Base-by-base conservation (phyloP, 805 yeast species). In the Cyberlindnera bimundalis region DNA sequence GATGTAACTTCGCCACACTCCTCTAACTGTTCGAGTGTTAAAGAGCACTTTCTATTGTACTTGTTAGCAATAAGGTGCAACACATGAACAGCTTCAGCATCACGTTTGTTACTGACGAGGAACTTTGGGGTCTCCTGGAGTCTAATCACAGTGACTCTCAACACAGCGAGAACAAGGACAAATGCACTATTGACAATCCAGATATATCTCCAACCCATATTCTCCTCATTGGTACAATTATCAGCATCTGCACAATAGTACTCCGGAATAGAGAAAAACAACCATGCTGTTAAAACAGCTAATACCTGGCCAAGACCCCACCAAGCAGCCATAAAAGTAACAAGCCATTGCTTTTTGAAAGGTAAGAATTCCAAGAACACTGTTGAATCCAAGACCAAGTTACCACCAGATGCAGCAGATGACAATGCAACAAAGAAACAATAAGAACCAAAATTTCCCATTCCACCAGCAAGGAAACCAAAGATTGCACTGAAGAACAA, bases 291-390 rank as follows among this genome's bases (percentile, higher is more conserved):
- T 21, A 73, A 52, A 20, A 62, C 65, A 5, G 76, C 71, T 27
- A 75, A 59, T 4, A 76, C 67, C 50, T 76, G 80, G 25, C 81
- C 81, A 25, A 76, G 59, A 27, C 78, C 73, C 82, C 81, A 76
- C 72, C 68, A 77, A 23, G 68, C 61, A 26, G 78, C 74, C 61
- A 75, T 67, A 27, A 71, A 62, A 2, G 79, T 73, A 31, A 69
- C 66, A 43, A 75, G 52, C 66, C 68, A 74, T 48, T 74, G 78
- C 48, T 72, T 57, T 35, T 63, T 68, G 33, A 64, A 61, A 6
- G 80, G 80, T 33, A 74, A 58, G 43, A 66, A 72, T 47, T 73
- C 78, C 29, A 74, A 51, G 47, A 71, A 73, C 11, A 72, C 70
- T 32, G 76, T 64, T 17, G 73, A 70, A 51, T 74, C 79, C 16